Conservation (phyloP, 225 moss, liverwort and hornwort genomes). For the Rhytidiadelphus loreus region DNA sequence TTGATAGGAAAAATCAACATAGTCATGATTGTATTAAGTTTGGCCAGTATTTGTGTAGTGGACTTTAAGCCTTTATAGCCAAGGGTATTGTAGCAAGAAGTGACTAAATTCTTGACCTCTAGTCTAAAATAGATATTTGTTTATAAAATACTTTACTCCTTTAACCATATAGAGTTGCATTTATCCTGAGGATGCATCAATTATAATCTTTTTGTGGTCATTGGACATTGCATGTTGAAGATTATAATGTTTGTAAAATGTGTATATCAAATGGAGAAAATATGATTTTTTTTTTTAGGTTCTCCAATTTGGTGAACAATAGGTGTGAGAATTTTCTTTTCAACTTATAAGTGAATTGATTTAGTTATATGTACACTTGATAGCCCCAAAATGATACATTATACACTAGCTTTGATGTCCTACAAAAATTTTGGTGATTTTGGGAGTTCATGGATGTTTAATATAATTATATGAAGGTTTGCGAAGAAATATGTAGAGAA, state of each 20-base stretch:
- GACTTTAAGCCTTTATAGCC: not conserved
- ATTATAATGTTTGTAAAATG: not conserved
- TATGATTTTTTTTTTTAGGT: not conserved
- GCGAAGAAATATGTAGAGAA: not conserved
- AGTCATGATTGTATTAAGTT: not conserved
- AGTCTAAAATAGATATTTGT: not conserved
- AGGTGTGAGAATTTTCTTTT: no score
- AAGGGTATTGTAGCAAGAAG: rapidly evolving
- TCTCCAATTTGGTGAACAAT: not conserved
- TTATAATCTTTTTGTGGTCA: no score
- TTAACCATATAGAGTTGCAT: not conserved
- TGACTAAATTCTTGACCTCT: not conserved
- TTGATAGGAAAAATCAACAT: not conserved
- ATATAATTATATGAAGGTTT: not conserved
- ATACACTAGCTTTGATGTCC: rapidly evolving
- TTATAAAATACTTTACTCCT: not conserved
- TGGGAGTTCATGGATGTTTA: rapidly evolving
- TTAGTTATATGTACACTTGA: rapidly evolving
- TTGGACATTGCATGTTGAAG: not conserved
- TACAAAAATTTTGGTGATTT: not conserved
- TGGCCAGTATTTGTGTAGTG: rapidly evolving
- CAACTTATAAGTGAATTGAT: not conserved
- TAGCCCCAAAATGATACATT: not conserved
- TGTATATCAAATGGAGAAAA: not conserved
- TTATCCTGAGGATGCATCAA: not conserved